Conservation (phyloP, 345 rosid genomes). For the Brassica nigra region DNA sequence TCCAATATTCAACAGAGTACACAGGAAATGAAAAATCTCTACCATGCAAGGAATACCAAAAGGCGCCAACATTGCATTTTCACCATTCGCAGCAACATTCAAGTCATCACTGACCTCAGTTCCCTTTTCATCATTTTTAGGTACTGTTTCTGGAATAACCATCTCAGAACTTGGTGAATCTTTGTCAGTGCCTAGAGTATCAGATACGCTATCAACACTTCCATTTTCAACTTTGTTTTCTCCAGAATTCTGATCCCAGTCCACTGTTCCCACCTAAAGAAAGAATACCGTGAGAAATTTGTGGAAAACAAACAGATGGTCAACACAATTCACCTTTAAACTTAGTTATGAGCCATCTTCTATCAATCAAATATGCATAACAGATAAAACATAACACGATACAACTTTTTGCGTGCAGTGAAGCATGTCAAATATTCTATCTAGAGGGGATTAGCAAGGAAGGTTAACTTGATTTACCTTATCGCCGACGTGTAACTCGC, state of each 20-base stretch:
- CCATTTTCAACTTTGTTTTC: slow-evolving; percentile 53
- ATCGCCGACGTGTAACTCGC: slow-evolving; percentile 28
- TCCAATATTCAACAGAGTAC: slow-evolving; percentile 63
- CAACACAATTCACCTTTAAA: slow-evolving; percentile 21
- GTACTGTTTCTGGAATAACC: slow-evolving; percentile 34
- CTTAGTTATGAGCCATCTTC: slow-evolving; percentile 10
- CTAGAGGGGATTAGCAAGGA: slow-evolving; percentile 8
- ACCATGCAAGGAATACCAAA: slow-evolving; percentile 80
- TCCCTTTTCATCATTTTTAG: slow-evolving; percentile 39
- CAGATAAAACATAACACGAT: background rate
- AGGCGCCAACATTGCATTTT: slow-evolving; percentile 53
- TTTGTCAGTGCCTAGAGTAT: slow-evolving; percentile 39
- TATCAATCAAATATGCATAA: background rate
- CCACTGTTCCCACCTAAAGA: slow-evolving; percentile 49
- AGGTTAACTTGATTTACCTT: slow-evolving; percentile 41
- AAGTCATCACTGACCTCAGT: slow-evolving; percentile 35
- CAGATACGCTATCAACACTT: slow-evolving; percentile 36
- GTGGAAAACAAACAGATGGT: slow-evolving; percentile 13
- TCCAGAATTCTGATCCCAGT: slow-evolving; percentile 42
- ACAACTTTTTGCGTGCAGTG: background rate
- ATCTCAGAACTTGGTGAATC: slow-evolving; percentile 37
- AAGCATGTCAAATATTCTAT: slow-evolving; percentile 17
- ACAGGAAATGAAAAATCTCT: slow-evolving; percentile 69
- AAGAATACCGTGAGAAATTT: slow-evolving; percentile 27
- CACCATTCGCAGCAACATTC: slow-evolving; percentile 49